Evolutionary conservation across 371 early-diverging fungal genomes (phyloP), one percentile per base, ranked within the genome.

Genomic region (Mucor ambiguus): DNA sequence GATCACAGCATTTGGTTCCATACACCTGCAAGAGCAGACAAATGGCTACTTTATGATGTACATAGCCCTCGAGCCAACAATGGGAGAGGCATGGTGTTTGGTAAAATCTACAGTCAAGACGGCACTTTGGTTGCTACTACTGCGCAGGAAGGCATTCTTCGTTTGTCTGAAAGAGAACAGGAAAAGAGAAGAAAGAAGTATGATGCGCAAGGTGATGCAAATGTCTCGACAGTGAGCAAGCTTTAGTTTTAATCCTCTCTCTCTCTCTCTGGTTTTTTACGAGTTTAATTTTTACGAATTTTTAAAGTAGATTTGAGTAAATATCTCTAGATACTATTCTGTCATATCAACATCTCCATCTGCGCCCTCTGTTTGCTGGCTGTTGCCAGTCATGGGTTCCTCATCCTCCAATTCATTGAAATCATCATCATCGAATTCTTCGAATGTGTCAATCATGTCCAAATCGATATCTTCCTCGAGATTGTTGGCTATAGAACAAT

Each of bases 1-100:
- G 94, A 95, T 74, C 96, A 96, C 68, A 78, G 90, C 9, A 89
- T 96, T 68, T 96, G 95, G 95, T 96, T 96, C 75, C 96, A 96
- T 72, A 87, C 82, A 48, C 89, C 91, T 4, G 90, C 92, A 74
- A 77, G 93, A 30, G 95, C 93, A 4, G 96, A 96, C 71, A 94
- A 95, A 55, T 96, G 92, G 66, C 75, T 95, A 28, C 54, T 81
- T 9, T 92, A 90, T 67, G 89, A 88, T 54, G 91, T 92, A 84
- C 88, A 90, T 69, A 87, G 89, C 57, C 87, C 93, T 11, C 83
- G 89, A 7, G 81, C 89, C 0, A 80, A 80, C 30, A 72, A 75
- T 58, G 94, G 93, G 18, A 89, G 96, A 28, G 95, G 92, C 7
- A 71, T 96, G 54, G 82, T 83, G 2, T 82, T 90, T 60, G 96